A percentile compares a stretch with the other conserved stretches of the same genome.
Conservation (phyloP, 169 alveolate genomes). For the Plasmodium blacklocki region DNA sequence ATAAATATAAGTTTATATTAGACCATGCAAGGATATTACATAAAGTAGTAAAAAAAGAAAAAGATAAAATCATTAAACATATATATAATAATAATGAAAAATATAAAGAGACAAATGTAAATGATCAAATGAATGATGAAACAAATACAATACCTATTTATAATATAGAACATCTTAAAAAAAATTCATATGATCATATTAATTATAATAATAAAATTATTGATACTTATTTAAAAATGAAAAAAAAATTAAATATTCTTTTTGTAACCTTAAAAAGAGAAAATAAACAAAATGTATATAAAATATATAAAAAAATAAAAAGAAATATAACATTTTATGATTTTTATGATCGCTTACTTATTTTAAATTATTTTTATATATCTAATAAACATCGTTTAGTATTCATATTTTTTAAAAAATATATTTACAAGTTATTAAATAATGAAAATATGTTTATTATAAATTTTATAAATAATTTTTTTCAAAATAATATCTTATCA, state of each 20-base stretch:
- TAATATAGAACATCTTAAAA: no score
- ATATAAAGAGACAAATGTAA: no score
- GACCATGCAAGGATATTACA: constrained; percentile 40
- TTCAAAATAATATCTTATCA: constrained; percentile 7
- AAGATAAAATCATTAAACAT: background rate
- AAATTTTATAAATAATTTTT: constrained; percentile 40
- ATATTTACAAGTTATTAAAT: constrained; percentile 3
- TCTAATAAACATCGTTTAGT: constrained; percentile 21
- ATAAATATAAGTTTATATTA: constrained; percentile 38
- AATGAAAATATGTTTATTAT: constrained; percentile 35
- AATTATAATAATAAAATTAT: constrained; percentile 22
- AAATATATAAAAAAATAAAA: constrained; percentile 36
- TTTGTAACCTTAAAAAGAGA: constrained; percentile 27
- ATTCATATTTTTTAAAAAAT: constrained; percentile 47
- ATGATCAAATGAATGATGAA: no score
- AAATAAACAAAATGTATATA: background rate
- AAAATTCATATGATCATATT: background rate
- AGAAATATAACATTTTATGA: constrained; percentile 65
- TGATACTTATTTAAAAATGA: constrained; percentile 42
- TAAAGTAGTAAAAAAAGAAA: constrained; percentile 20
- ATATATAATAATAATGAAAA: no score
- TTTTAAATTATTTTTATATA: constrained; percentile 37
- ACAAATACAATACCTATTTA: no score
- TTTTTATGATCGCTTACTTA: constrained; percentile 21
- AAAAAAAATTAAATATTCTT: constrained; percentile 43